phyloP scores from a whole-genome alignment of 1,284 basidiomycete species.

The Xanthoconium separans region DNA sequence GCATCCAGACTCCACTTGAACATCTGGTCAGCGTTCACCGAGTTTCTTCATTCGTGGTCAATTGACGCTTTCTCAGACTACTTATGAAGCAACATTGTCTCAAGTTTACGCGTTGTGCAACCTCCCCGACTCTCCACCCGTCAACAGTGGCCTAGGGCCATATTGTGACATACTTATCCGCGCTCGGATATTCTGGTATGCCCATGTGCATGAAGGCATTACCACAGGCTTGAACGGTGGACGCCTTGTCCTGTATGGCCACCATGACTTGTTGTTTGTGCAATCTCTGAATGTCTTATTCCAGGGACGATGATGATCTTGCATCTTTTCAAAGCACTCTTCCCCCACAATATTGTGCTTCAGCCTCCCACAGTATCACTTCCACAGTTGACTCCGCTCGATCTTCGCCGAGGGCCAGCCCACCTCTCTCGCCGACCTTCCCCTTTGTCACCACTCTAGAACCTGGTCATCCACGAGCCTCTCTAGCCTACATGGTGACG shows the following conservation, averaged over 20 bases:
- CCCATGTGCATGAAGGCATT: conserved; percentile 79
- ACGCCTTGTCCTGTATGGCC: conserved; percentile 66
- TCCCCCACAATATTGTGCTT: conserved; percentile 39
- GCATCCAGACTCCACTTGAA: conserved; percentile 50
- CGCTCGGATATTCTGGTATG: conserved; percentile 83
- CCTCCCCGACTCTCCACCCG: conserved; percentile 41
- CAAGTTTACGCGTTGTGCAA: conserved; percentile 75
- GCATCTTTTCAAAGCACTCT: conserved; percentile 62
- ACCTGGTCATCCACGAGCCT: conserved; percentile 33
- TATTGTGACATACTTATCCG: conserved; percentile 64
- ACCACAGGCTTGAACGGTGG: conserved; percentile 78
- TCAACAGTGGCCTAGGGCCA: conserved; percentile 51
- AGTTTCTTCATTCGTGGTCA: not conserved
- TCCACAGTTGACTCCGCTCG: conserved; percentile 24
- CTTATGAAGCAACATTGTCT: conserved; percentile 61
- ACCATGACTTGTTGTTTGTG: not conserved
- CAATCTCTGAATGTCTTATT: conserved; percentile 9
- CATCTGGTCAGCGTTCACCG: conserved; percentile 38
- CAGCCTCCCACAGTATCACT: conserved; percentile 28
- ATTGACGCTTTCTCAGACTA: conserved; percentile 35
- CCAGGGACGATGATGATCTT: conserved; percentile 32
- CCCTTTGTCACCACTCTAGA: conserved; percentile 33
- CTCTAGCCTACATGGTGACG: conserved; percentile 26
- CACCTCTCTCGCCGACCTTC: conserved; percentile 35
- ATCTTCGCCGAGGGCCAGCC: conserved; percentile 23